Base-by-base conservation (phyloP, 2,329 filamentous ascomycete genomes). In the Ceratocystis huliohia region DNA sequence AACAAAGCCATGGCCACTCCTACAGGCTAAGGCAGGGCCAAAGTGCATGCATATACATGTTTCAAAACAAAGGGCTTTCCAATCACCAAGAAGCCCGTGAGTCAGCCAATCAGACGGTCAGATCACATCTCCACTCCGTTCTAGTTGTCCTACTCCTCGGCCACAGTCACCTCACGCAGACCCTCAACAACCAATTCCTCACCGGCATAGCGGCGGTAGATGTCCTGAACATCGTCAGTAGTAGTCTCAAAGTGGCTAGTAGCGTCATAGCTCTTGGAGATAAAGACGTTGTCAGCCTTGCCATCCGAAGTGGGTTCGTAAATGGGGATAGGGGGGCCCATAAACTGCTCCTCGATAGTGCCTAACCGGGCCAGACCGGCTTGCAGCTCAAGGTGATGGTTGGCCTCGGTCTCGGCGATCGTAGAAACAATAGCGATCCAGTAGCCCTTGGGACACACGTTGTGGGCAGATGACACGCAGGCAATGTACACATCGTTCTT, bases 401-500 rank as follows among this genome's bases (percentile, higher is more conserved):
- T 97, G 70, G 89, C 87, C 69, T 86, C 80, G 57, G 86, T 87
- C 81, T 99, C 95, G 70, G 94, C 91, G 74, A 99, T 96, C 68
- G 94, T 99, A 61, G 91, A 96, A 70, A 99, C 93, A 69, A 97
- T 99, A 72, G 94, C 94, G 72, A 99, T 91, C 82, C 95, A 99
- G 84, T 96, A 97, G 69, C 93, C 93, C 84, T 96, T 96, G 73
- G 95, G 94, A 80, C 93, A 97, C 72, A 99, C 95, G 73, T 96
- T 97, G 81, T 99, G 95, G 46, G 92, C 90, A 48, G 90, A 91
- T 0, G 92, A 96, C 68, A 99, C 91, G 75, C 94, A 89, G 67
- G 94, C 93, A 74, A 99, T 88, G 82, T 99, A 99, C 74, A 99
- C 92, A 74, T 97, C 94, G 75, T 99, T 89, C 83, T 96, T 96